These are phyloP conservation scores for Globisporangium solare DNA, from an alignment of 352 stramenopile species.

Conservation along the genomic window DNA sequence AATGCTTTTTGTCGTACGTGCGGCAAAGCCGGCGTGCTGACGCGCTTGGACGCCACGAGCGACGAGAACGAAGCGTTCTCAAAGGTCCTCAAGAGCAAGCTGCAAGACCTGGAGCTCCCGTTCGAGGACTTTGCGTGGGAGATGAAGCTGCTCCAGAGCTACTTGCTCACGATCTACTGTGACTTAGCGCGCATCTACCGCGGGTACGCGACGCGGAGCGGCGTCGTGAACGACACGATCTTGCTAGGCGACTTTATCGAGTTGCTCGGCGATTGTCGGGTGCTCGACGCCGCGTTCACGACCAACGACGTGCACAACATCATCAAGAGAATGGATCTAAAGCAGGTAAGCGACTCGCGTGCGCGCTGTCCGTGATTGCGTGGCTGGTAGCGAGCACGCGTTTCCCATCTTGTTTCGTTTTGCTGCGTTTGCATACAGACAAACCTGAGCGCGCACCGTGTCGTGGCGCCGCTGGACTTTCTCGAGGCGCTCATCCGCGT, in stretches of 20 bases:
- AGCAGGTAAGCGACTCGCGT: constrained; percentile 16
- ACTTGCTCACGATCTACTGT: constrained; percentile 59
- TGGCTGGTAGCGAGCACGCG: neutral
- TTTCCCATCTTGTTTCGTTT: too few relatives aligned
- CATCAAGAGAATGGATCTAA: constrained; percentile 42
- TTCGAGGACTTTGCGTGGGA: constrained; percentile 73
- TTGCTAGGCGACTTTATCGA: constrained; percentile 50
- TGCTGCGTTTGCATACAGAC: constrained; percentile 15
- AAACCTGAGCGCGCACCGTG: constrained; percentile 34
- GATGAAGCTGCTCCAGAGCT: constrained; percentile 67
- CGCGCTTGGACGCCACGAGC: constrained; percentile 34
- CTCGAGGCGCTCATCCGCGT: constrained; percentile 61
- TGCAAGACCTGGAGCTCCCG: constrained; percentile 46
- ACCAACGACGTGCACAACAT: constrained; percentile 39
- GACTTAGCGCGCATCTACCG: constrained; percentile 74
- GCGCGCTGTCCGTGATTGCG: neutral
- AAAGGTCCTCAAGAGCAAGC: constrained; percentile 39
- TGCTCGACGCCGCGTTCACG: constrained; percentile 46
- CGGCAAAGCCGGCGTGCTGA: constrained; percentile 59
- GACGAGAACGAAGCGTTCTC: constrained; percentile 65
- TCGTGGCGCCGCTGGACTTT: constrained; percentile 52
- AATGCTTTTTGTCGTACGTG: constrained; percentile 74
- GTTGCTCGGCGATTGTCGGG: constrained; percentile 61
- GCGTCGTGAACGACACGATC: constrained; percentile 37
- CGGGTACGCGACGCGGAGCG: constrained; percentile 45